phyloP scores from a whole-genome alignment of 2,329 filamentous ascomycete genomes.

The Apiospora hydei region DNA sequence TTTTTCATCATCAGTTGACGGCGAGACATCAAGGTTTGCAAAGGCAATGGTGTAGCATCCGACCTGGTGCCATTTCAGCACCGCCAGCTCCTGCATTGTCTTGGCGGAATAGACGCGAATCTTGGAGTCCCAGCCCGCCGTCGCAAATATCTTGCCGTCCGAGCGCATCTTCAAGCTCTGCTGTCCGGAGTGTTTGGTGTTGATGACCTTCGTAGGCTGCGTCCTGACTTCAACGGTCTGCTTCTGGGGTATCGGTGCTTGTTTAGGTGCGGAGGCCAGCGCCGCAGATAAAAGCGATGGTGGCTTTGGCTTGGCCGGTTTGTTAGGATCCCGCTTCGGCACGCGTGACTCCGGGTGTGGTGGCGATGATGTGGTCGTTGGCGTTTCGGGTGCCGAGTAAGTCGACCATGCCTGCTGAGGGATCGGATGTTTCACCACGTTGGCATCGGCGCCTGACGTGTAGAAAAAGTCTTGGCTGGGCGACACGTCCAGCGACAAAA shows the following conservation, averaged over 20 bases:
- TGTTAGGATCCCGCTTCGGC: not conserved
- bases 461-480: constrained; percentile 66
- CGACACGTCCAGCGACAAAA: constrained; percentile 74
- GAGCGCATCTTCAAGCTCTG: constrained; percentile 79
- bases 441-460: constrained; percentile 83
- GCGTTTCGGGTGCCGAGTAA: constrained; percentile 16
- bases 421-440: constrained; percentile 79
- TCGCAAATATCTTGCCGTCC: constrained; percentile 85
- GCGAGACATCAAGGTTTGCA: constrained; percentile 50
- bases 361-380: not conserved
- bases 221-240: constrained; percentile 37
- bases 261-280: constrained; percentile 33
- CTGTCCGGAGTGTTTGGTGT: constrained; percentile 91
- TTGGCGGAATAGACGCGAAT: constrained; percentile 82
- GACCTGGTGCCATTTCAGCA: constrained; percentile 92
- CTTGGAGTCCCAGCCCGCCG: constrained; percentile 89
- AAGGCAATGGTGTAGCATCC: constrained; percentile 87
- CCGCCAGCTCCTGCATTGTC: constrained; percentile 85
- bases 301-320: not conserved
- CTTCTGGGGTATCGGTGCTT: constrained; percentile 29
- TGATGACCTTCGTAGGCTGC: constrained; percentile 64
- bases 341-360: not conserved
- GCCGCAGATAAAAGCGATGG: constrained; percentile 42
- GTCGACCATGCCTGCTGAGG: constrained; percentile 39
- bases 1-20: not conserved